Evolutionary conservation across 1,139 yeast genomes (phyloP), one percentile per base, ranked within the genome.

Genomic region (Geotrichum candidum): DNA sequence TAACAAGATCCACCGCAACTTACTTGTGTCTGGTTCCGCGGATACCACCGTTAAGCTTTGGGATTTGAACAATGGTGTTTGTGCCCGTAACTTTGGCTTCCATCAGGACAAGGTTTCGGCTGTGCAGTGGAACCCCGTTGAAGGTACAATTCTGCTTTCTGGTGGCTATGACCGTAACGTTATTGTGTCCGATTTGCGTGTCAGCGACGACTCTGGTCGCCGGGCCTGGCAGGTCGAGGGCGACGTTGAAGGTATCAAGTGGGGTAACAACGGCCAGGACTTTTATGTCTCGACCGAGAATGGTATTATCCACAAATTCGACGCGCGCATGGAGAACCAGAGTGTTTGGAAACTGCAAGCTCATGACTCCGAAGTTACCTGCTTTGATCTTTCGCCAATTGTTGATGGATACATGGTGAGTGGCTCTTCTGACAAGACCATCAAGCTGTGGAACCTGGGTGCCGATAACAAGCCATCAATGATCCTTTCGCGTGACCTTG

Each of bases 261-360:
- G 97, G 95, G 83, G 72, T 67, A 66, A 69, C 56, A 75, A 82
- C 62, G 88, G 88, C 38, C 84, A 85, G 67, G 77, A 82, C 51
- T 88, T 94, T 73, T 84, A 88, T 71, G 96, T 91, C 53, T 96
- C 97, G 69, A 91, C 97, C 50, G 99, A 94, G 74, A 82, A 84
- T 66, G 99, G 99, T 73, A 87, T 87, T 70, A 84, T 94, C 46
- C 90, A 90, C 77, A 88, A 95, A 66, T 92, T 88, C 70, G 99
- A 94, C 75, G 87, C 90, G 56, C 84, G 97, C 73, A 73, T 76
- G 56, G 83, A 80, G 58, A 81, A 80, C 54, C 80, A 82, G 59
- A 91, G 97, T 31, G 71, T 94, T 51, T 94, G 99, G 99, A 90
- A 96, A 5, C 81, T 94, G 70, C 97, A 95, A 76, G 99, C 99